Percentiles rank a stretch among this genome's conserved stretches.
Evolutionary conservation across 2,329 filamentous ascomycete genomes (phyloP).

Genomic region (Calonectria pauciramosa): DNA sequence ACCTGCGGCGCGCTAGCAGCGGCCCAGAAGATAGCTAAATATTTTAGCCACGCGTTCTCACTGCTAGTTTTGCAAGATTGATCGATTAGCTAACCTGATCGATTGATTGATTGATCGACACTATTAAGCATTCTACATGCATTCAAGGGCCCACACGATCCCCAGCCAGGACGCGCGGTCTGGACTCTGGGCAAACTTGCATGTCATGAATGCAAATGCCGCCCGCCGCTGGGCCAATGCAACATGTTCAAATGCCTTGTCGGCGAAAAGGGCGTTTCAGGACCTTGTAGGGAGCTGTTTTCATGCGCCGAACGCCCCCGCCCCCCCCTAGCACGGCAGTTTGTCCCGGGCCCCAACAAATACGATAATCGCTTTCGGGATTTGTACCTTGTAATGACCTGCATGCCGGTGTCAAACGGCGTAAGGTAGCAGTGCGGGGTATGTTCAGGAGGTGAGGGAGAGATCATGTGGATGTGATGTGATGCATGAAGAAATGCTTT

Average conservation of each 20-base stretch:
- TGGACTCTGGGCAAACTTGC: neutral
- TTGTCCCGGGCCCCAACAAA: neutral
- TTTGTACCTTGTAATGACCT: neutral
- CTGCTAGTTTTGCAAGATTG: neutral
- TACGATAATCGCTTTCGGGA: neutral
- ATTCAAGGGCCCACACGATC: neutral
- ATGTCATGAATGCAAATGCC: neutral
- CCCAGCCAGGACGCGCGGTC: slow-evolving; percentile 5
- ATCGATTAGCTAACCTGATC: neutral
- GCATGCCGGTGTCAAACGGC: neutral
- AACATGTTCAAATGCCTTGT: neutral
- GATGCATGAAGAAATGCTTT: neutral
- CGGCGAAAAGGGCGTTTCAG: neutral
- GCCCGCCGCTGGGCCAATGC: neutral
- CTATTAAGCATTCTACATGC: neutral
- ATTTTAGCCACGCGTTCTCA: neutral
- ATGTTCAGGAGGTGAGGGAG: neutral
- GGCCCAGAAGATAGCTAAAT: neutral
- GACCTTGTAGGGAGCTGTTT: neutral
- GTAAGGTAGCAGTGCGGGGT: neutral
- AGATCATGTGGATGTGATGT: neutral
- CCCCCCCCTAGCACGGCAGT: neutral
- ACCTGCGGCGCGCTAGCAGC: neutral
- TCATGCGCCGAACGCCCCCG: neutral
- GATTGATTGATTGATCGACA: neutral